Evolutionary conservation across 1,284 basidiomycete genomes (phyloP), one percentile per base, ranked within the genome.

Genomic region (Mycena sp.): DNA sequence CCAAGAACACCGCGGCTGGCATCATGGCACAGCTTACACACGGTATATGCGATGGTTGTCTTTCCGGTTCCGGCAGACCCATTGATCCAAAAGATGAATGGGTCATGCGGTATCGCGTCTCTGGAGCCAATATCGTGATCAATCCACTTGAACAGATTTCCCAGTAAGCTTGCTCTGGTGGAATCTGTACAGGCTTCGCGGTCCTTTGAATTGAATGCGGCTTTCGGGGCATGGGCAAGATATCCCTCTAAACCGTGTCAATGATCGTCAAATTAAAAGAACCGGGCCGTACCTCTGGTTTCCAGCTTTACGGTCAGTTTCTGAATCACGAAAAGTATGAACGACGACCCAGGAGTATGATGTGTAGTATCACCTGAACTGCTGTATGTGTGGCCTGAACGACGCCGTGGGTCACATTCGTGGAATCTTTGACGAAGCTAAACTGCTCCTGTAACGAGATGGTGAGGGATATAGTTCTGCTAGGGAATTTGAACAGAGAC

Each of bases 141-240:
- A 16, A 65, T 55, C 52, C 54, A 56, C 14, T 56, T 9, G 54
- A 56, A 30, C 1, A 65, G 30, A 4, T 65, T 54, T 3, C 52
- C 4, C 46, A 72, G 63, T n/a, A 65, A 54, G 39, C 25, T 39
- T n/a, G 9, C 34, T 9, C 70, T 20, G 18, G 70, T 71, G 4
- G 38, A 25, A 13, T 67, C 66, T 11, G 48, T 59, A 34, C 70
- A 72, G 25, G 13, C 16, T 18, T 57, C 67, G 10, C 67, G 56
- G 1, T 57, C 50, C 39, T 65, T 65, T 22, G 44, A 62, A 50
- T 69, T 56, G 50, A 72, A 72, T 7, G n/a, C 30, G 2, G 71
- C 67, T 10, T 48, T 52, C 11, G 37, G 37, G 18, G 71, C 62
- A 34, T 62, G 44, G 2, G 63, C 4, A 34, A 25, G 62, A 16